Conservation (phyloP, 2,329 filamentous ascomycete genomes). For the Colletotrichum sp. region DNA sequence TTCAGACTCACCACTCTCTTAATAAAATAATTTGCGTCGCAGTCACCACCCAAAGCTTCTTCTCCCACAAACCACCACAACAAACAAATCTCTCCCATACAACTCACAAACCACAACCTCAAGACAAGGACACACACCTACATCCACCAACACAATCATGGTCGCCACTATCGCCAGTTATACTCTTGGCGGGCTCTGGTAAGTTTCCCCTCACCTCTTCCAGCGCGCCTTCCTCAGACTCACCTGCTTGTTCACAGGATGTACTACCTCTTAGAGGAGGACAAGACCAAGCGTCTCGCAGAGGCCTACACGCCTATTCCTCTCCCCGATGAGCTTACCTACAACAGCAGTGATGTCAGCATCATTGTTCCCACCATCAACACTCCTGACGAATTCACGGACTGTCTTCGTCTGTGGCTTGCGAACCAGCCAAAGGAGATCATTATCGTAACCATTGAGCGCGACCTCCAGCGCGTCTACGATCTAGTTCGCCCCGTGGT, state of each 20-base stretch:
- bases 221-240: neutral
- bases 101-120: neutral
- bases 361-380: conserved; percentile 31
- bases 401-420: conserved; percentile 27
- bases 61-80: neutral
- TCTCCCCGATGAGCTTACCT: neutral
- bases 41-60: neutral
- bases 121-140: neutral
- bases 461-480: conserved; percentile 7
- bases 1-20: neutral
- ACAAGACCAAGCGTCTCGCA: neutral
- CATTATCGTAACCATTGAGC: conserved; percentile 29
- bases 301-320: neutral
- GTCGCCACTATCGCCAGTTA: neutral
- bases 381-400: conserved; percentile 23
- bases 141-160: neutral
- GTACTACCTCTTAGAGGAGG: conserved; percentile 3
- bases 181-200: neutral
- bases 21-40: neutral
- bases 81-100: neutral
- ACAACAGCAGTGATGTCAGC: conserved; percentile 24
- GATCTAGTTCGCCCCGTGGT: neutral
- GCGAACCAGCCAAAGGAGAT: conserved; percentile 26
- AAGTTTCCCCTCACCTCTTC: neutral
- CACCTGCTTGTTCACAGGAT: neutral